Evolutionary conservation across 805 yeast genomes (phyloP).

Genomic region (Teunomyces barrocoloradensis): DNA sequence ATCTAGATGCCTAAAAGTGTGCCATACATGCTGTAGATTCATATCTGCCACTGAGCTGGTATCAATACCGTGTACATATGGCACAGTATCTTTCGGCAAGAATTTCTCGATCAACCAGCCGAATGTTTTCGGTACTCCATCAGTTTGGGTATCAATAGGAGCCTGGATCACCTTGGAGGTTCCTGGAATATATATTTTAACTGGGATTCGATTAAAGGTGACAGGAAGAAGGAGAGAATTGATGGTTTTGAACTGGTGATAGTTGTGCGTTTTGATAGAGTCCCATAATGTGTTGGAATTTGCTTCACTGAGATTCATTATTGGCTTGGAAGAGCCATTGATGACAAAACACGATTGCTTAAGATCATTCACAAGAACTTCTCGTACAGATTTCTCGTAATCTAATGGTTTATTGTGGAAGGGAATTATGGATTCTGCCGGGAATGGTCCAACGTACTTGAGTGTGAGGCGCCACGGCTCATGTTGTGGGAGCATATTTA

Average conservation of each 20-base stretch:
- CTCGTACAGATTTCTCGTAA: constrained; percentile 35
- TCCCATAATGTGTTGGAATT: constrained; percentile 61
- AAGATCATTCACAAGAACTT: constrained; percentile 70
- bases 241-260: constrained; percentile 19
- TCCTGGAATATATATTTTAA: constrained; percentile 46
- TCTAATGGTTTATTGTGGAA: constrained; percentile 14
- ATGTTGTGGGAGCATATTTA: constrained; percentile 42
- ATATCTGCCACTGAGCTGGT: constrained; percentile 14
- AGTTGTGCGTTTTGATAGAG: constrained; percentile 40
- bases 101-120: constrained; percentile 10
- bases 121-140: constrained; percentile 11
- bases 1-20: constrained; percentile 31
- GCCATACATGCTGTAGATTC: constrained; percentile 29
- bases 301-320: constrained; percentile 71
- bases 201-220: constrained; percentile 39
- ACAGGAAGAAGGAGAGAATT: constrained; percentile 24
- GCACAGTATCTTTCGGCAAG: constrained; percentile 13
- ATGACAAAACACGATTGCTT: constrained; percentile 79
- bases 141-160: constrained; percentile 11
- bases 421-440: constrained; percentile 31
- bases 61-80: constrained; percentile 34
- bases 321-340: constrained; percentile 72
- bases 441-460: constrained; percentile 19
- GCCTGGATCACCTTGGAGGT: constrained; percentile 34
- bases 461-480: constrained; percentile 40